Base-by-base conservation (phyloP, 2,329 filamentous ascomycete species). In the Ophiobolus disseminans region DNA sequence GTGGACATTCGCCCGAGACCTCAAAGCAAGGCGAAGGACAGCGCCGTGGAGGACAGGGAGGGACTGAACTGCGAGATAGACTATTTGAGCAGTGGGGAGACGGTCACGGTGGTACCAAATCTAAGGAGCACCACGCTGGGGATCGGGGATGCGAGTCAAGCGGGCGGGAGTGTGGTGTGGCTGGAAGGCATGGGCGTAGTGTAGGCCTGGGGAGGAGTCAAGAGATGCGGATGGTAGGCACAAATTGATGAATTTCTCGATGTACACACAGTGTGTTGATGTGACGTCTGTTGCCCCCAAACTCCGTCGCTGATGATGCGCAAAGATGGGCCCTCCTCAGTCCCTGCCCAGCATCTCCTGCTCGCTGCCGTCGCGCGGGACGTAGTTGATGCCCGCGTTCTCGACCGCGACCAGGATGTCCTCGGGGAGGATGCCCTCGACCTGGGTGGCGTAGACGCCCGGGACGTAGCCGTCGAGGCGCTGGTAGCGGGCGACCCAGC, bases 401-500 rank as follows among this genome's bases (percentile, higher is more conserved):
- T 86, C 83, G 23, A 83, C 74, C 26, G 76, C 77, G 28, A 76
- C 75, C 22, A 84, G 73, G 30, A 82, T 78, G 47, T 86, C 83
- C 32, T 82, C 80, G 0, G 83, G 81, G 40, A 86, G 67, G 53
- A 90, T 85, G 14, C 94, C 94, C 23, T 89, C 91, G 19, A 99
- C 94, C 78, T 97, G 97, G 46, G 91, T 89, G 14, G 94, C 94
- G 76, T 99, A 99, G 48, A 95, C 86, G 44, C 94, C 94, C 13
- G 86, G 84, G 42, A 94, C 88, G 73, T 96, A 97, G 45, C 85
- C 85, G 71, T 97, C 90, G 50, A 99, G 77, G 7, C 94, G 85
- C 80, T 97, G 91, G 88, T 92, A 97, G 70, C 90, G 90, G n/a
- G 93, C 92, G 39, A 97, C 90, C 94, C 94, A 99, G 66, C 90